These are phyloP conservation scores for Lactarius hengduanensis DNA, from an alignment of 768 basidiomycete genomes.

Conservation along the genomic window DNA sequence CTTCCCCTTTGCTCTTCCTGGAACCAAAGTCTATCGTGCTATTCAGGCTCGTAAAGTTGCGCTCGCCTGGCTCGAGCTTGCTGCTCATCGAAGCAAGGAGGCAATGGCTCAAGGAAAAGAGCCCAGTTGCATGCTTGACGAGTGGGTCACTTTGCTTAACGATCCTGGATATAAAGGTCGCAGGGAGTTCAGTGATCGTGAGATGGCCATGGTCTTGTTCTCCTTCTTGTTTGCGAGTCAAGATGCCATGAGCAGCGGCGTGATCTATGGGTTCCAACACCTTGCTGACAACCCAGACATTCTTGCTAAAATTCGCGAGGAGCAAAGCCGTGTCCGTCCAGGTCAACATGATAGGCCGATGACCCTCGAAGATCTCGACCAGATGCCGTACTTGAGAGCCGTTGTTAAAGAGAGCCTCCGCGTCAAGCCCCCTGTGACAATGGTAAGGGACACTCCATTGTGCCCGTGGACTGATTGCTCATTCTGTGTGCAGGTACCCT, in stretches of 20 bases:
- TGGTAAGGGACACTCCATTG: conserved; percentile 53
- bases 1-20: conserved; percentile 93
- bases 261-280: conserved; percentile 97
- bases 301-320: conserved; percentile 83
- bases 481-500: conserved; percentile 69
- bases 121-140: conserved; percentile 88
- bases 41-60: conserved; percentile 88
- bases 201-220: conserved; percentile 97
- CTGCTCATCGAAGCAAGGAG: conserved; percentile 75
- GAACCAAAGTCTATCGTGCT: conserved; percentile 94
- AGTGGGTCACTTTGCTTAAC: conserved; percentile 78
- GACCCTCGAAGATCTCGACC: conserved; percentile 84
- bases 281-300: conserved; percentile 90
- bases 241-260: conserved; percentile 97
- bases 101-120: conserved; percentile 78
- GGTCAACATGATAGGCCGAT: conserved; percentile 74
- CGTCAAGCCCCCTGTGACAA: conserved; percentile 90
- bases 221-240: conserved; percentile 96
- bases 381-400: conserved; percentile 91
- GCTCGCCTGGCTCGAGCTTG: conserved; percentile 74
- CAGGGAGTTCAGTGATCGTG: conserved; percentile 84
- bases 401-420: conserved; percentile 93
- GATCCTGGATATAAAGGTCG: conserved; percentile 70
- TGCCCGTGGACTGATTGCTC: conserved; percentile 14
- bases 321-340: conserved; percentile 81